Base-by-base conservation (phyloP, 1,139 yeast genomes). In the Ogataea hybrid region DNA sequence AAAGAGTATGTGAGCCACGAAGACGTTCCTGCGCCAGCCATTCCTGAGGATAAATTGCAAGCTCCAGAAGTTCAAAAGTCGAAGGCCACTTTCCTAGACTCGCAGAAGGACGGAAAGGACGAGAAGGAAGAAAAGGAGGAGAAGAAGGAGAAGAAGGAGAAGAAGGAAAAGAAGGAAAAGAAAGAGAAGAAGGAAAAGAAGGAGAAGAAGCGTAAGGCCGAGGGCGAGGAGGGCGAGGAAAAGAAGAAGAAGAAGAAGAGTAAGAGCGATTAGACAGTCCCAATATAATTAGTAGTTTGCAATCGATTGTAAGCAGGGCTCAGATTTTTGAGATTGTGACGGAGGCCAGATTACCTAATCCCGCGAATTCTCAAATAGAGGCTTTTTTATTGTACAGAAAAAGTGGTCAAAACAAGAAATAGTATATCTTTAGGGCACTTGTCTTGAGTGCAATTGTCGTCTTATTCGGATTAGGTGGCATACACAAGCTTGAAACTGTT, bases 1-100 rank as follows among this genome's bases (percentile, higher is more conserved):
- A 72, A 74, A 58, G 81, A 79, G 41, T 94, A 92, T 67, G 86
- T 83, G 56, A 89, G 88, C 62, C 85, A 83, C 57, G 89, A 84
- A 56, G 81, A 76, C 53, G 79, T 74, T 51, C 79, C 77, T 35
- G 78, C 81, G 31, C 67, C 70, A 39, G 56, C 61, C 14, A 60
- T 61, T 37, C 68, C 63, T 36, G 67, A 49, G 32, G 62, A 55
- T 62, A 64, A 58, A 53, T 56, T 54, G 51, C 61, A 60, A 69
- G 68, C 67, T 65, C 62, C 80, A 65, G 69, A 67, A 68, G 64
- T 61, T 32, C 66, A 54, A 41, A 62, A 67, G 46, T 74, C 84
- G 46, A 72, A 73, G 68, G 73, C 76, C 63, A 64, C 73, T 6
- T 30, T 59, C n/a, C 48, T 54, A 12, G 54, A 51, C 21, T 41